Evolutionary conservation across 352 stramenopile species (phyloP), one percentile per base, ranked within the genome.

Genomic region (Globisporangium barbulae): DNA sequence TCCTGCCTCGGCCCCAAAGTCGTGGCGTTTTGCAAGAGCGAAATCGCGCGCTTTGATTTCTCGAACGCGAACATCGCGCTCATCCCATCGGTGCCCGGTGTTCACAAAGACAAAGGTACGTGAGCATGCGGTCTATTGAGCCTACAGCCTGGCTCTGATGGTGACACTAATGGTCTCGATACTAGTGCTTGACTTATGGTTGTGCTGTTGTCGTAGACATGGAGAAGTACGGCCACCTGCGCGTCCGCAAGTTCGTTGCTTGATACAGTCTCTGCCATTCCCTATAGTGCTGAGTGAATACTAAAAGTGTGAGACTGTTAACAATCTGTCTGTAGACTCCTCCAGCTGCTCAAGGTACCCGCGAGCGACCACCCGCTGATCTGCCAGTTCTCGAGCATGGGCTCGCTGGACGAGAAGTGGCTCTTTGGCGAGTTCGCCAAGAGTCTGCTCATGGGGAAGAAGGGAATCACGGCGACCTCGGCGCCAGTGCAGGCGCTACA

Each of bases 331-430:
- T 39, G 21, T 57, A 93, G 80, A 33, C 61, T 93, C 22, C 54
- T 93, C 12, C 70, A 85, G 57, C 60, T 74, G 57, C 74, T 86
- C 25, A 70, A 83, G 21, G 65, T 80, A 12, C 72, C 76, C 13
- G 37, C 48, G 15, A 86, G 78, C 41, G 76, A 88, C 54, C 73
- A 93, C 28, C 84, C 84, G 17, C 61, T 93, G 31, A 81, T 93
- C 21, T 91, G 82, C 47, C 84, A 94, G 83, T 92, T 91, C 65
- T 94, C 86, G 1, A 94, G 86, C 59, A 61, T 93, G 30, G 86
- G 86, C 0, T 94, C 86, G 12, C 69, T 94, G 19, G 81, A 91
- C 28, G 84, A 93, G 39, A 90, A 90, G 62, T 94, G 86, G 86
- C 68, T 94, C 12, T 93, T 89, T 52, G 77, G 78, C 0, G 86